Conservation (phyloP, 305 asterid genomes). For the Fraxinus dipetala region DNA sequence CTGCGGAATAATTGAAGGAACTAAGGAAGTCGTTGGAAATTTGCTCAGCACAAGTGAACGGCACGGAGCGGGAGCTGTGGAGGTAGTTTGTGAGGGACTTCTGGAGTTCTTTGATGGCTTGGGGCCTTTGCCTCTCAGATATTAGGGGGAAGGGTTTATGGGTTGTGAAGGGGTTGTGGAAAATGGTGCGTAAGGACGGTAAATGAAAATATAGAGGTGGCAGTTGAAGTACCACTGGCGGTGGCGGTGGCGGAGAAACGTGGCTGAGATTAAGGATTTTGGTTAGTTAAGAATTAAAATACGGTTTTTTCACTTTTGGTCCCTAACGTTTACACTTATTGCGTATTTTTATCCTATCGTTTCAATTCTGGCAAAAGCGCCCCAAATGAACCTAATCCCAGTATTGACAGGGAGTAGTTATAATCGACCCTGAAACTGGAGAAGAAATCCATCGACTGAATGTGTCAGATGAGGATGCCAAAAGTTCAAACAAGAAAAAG, state of each 20-base stretch:
- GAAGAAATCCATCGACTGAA: not conserved
- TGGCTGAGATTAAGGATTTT: not conserved
- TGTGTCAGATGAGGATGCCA: not conserved
- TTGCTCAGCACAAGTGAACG: not conserved
- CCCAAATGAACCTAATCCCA: not conserved
- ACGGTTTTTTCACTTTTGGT: not conserved
- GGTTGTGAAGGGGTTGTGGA: not conserved
- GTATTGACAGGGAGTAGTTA: not conserved
- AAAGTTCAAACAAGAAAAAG: not conserved
- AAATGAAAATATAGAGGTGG: not conserved
- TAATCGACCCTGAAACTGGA: not conserved
- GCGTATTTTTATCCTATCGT: not conserved
- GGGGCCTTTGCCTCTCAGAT: not conserved
- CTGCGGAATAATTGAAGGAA: not conserved
- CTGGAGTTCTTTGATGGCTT: constrained; percentile 17
- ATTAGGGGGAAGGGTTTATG: not conserved
- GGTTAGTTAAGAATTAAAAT: not conserved
- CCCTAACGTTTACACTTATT: not conserved
- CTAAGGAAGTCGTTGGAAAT: not conserved
- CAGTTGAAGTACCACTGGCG: not conserved
- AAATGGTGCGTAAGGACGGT: not conserved
- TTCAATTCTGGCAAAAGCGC: not conserved
- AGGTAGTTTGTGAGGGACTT: constrained; percentile 29
- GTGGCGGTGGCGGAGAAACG: not conserved
- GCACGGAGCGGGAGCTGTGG: constrained; percentile 14